Base-by-base conservation (phyloP, 2,329 filamentous ascomycete species). In the Aspergillus ochraceoroseus region DNA sequence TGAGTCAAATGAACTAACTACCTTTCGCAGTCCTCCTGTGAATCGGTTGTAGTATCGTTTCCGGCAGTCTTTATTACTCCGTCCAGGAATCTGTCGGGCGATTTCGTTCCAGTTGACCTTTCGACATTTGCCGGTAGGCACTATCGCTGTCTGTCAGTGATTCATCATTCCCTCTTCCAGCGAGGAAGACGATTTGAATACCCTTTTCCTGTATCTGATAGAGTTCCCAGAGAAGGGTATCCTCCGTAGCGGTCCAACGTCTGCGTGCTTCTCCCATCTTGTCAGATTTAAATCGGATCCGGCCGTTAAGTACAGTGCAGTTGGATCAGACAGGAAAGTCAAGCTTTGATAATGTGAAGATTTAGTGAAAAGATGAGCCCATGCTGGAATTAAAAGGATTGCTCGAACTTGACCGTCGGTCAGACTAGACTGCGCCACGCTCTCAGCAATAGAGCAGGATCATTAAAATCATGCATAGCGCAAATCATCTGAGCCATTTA, bases 101-200 rank as follows among this genome's bases (percentile, higher is more conserved):
- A 45, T 45, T 20, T 41, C 43, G 23, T 45, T 45, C 43, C 43
- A 45, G 38, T 45, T 41, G 33, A 45, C 30, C 8, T 44, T 44
- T 7, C 38, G 41, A 23, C 23, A 44, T 28, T 44, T 44, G 5
- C 41, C 41, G 3, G 41, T 44, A 9, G 41, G 41, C 2, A 30
- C 41, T 42, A 15, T n/a, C 12, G 7, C 31, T 22, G 3, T 12
- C 4, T 12, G 8, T 22, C n/a, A 23, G n/a, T 12, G n/a, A 4
- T 17, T 11, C 4, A 2, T 7, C 30, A 6, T 13, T 11, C 3
- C n/a, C 4, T 26, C 11, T 11, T 3, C 8, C 3, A 13, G 4
- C 5, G 3, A 6, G 4, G 13, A 14, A 2, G 12, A n/a, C 1
- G 4, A 13, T 9, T 4, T 5, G 6, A 17, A 13, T 25, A 44